Evolutionary conservation across 495 filamentous ascomycete genomes (phyloP).

Genomic region (Penicillium nucicola): DNA sequence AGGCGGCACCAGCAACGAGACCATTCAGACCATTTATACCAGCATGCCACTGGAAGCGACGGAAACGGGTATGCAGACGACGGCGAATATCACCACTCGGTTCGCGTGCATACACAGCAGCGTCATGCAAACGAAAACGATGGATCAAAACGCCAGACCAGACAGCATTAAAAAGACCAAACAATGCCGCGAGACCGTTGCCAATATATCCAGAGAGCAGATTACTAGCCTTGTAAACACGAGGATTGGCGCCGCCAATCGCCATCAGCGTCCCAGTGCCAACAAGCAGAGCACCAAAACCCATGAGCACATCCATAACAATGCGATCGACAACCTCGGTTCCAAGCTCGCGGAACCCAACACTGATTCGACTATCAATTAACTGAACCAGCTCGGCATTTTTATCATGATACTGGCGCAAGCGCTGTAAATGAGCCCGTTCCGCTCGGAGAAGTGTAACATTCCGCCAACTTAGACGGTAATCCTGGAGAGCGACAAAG

Average conservation of each 20-base stretch:
- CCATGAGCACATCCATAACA: slow-evolving; percentile 46
- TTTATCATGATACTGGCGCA: slow-evolving; percentile 14
- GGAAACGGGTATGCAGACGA: slow-evolving; percentile 32
- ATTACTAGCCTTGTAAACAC: slow-evolving; percentile 42
- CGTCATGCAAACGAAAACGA: slow-evolving; percentile 33
- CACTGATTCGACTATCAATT: slow-evolving; percentile 32
- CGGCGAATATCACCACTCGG: slow-evolving; percentile 20
- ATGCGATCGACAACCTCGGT: slow-evolving; percentile 47
- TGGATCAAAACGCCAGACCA: slow-evolving; percentile 41
- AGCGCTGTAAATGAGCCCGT: slow-evolving; percentile 23
- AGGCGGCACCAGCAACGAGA: slow-evolving; percentile 46
- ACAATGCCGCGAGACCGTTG: slow-evolving; percentile 41
- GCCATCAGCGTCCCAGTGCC: slow-evolving; percentile 50
- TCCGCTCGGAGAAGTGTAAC: slow-evolving; percentile 39
- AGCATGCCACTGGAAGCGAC: slow-evolving; percentile 39
- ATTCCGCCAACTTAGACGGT: slow-evolving; percentile 41
- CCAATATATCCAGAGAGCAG: slow-evolving; percentile 49
- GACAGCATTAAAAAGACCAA: slow-evolving; percentile 40
- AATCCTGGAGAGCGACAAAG: slow-evolving; percentile 41
- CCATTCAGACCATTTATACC: slow-evolving; percentile 39
- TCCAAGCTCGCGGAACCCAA: slow-evolving; percentile 40
- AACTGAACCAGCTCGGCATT: slow-evolving; percentile 12
- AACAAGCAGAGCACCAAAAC: slow-evolving; percentile 43
- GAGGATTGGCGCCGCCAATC: slow-evolving; percentile 41
- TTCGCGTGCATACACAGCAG: slow-evolving; percentile 8